phyloP scores from a whole-genome alignment of 768 basidiomycete species.

The Termitomyces sp. region DNA sequence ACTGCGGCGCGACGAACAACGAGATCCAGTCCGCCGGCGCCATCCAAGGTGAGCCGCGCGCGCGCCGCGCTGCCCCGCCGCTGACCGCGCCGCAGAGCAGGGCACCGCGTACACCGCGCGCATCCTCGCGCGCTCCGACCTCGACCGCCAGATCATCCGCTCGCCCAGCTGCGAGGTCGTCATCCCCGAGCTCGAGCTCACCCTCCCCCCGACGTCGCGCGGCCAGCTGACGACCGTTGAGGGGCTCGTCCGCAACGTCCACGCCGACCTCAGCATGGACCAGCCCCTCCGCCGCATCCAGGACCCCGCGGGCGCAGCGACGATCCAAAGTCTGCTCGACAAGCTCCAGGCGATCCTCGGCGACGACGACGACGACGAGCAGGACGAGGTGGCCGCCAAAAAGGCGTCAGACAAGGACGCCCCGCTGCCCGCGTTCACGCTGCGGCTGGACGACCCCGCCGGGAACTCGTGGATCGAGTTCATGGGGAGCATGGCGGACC shows the following conservation, averaged over 20 bases:
- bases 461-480: constrained; percentile 98
- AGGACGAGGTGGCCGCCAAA: constrained; percentile 20
- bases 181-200: constrained; percentile 87
- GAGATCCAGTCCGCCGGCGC: constrained; percentile 89
- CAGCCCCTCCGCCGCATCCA: constrained; percentile 83
- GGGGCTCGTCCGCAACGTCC: constrained; percentile 80
- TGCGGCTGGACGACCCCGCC: constrained; percentile 87
- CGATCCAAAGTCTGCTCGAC: constrained; percentile 73
- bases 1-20: constrained; percentile 87
- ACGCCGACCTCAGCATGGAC: constrained; percentile 72
- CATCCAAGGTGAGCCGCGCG: constrained; percentile 73
- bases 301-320: constrained; percentile 62
- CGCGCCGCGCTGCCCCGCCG: not conserved
- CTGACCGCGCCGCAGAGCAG: constrained; percentile 48
- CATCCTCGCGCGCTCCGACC: constrained; percentile 68
- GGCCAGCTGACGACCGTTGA: constrained; percentile 98
- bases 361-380: constrained; percentile 49
- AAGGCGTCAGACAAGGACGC: constrained; percentile 34
- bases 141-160: constrained; percentile 91
- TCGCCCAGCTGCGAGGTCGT: constrained; percentile 75
- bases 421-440: constrained; percentile 69
- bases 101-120: constrained; percentile 79
- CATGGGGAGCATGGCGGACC: constrained; percentile 77
- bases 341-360: constrained; percentile 60
- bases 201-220: constrained; percentile 75